Percentiles rank a stretch among this genome's conserved stretches.
Conservation (phyloP, 1,139 yeast genomes). For the Geotrichum australiense region DNA sequence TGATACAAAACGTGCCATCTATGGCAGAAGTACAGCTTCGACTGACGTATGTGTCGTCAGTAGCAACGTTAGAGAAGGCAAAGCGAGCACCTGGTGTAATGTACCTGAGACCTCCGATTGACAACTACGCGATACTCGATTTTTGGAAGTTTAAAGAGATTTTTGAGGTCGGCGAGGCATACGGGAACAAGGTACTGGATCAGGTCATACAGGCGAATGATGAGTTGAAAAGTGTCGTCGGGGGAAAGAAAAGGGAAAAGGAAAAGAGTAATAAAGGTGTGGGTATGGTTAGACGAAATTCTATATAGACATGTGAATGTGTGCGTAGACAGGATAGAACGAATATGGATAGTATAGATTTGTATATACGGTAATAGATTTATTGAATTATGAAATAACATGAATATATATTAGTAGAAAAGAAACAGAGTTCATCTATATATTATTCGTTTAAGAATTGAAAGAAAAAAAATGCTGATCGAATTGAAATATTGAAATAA, state of each 20-base stretch:
- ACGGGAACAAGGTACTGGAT: slow-evolving; percentile 56
- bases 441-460: no score
- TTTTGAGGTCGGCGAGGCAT: slow-evolving; percentile 68
- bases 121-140: slow-evolving; percentile 82
- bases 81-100: slow-evolving; percentile 78
- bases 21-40: slow-evolving; percentile 94
- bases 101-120: slow-evolving; percentile 93
- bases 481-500: no score
- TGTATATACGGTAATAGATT: no score
- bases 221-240: slow-evolving; percentile 58
- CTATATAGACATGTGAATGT: no score
- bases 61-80: slow-evolving; percentile 83
- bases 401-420: no score
- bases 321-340: no score
- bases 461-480: no score
- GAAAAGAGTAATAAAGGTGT: slow-evolving; percentile 20
- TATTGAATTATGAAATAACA: no score
- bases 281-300: slow-evolving; percentile 31
- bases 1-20: slow-evolving; percentile 72
- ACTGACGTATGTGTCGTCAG: slow-evolving; percentile 91
- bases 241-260: slow-evolving; percentile 32
- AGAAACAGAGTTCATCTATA: no score
- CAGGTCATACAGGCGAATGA: slow-evolving; percentile 49
- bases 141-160: slow-evolving; percentile 90
- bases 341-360: no score